Evolutionary conservation across 1,284 basidiomycete species (phyloP).

Genomic region (Cryptococcus sp.): DNA sequence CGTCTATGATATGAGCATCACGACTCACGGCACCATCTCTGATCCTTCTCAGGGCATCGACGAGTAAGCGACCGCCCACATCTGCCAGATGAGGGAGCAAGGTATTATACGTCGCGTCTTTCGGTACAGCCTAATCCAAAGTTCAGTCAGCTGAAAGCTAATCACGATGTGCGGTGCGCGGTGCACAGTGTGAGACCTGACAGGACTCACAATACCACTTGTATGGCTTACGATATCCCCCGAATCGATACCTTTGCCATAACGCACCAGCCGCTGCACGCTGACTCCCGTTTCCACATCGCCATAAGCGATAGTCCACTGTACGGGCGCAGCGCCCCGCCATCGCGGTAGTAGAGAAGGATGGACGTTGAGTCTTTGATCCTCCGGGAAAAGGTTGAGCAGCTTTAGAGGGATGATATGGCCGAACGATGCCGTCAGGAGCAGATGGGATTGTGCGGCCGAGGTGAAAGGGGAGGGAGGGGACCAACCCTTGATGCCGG

Average conservation of each 20-base stretch:
- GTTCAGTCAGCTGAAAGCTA: neutral
- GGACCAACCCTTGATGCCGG: slow-evolving; percentile 13
- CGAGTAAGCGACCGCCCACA: slow-evolving; percentile 70
- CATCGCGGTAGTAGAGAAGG: slow-evolving; percentile 87
- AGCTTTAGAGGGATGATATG: slow-evolving; percentile 73
- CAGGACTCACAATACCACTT: slow-evolving; percentile 41
- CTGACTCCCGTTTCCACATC: slow-evolving; percentile 68
- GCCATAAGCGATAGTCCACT: slow-evolving; percentile 73
- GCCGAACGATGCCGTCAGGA: slow-evolving; percentile 91
- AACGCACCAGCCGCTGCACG: slow-evolving; percentile 56
- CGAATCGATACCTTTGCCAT: slow-evolving; percentile 50
- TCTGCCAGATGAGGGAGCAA: slow-evolving; percentile 66
- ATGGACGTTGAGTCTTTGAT: slow-evolving; percentile 82
- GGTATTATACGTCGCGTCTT: slow-evolving; percentile 59
- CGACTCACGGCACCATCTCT: slow-evolving; percentile 59
- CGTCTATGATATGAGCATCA: neutral
- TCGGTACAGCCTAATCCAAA: slow-evolving; percentile 38
- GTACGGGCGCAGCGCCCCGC: slow-evolving; percentile 89
- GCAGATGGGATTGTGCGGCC: slow-evolving; percentile 60
- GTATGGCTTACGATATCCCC: slow-evolving; percentile 52
- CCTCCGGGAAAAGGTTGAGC: slow-evolving; percentile 65
- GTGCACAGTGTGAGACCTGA: neutral
- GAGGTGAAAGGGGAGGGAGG: slow-evolving; percentile 50
- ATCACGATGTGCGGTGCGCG: neutral
- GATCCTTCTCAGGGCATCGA: slow-evolving; percentile 69